These are phyloP conservation scores for Saccharomyces hybrid DNA, from an alignment of 1,139 yeast species.

Conservation along the genomic window DNA sequence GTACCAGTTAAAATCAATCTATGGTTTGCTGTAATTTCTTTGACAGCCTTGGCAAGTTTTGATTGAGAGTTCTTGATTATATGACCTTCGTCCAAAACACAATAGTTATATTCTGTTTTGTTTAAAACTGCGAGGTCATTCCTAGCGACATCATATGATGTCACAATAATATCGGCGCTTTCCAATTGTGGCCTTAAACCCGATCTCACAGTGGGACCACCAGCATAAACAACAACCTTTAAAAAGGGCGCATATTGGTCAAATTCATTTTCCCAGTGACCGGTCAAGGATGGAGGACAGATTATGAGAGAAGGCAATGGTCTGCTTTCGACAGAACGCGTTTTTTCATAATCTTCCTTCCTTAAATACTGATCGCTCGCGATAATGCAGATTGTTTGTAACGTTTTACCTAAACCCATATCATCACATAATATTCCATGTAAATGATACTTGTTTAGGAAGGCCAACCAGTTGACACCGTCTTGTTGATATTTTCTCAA, in stretches of 20 bases:
- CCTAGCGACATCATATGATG: conserved; percentile 93
- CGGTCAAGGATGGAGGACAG: conserved; percentile 96
- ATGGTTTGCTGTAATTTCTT: conserved; percentile 76
- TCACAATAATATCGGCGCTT: conserved; percentile 76
- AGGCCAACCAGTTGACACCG: conserved; percentile 87
- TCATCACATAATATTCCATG: conserved; percentile 97
- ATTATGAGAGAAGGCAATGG: conserved; percentile 77
- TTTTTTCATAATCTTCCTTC: conserved; percentile 54
- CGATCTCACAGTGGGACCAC: conserved; percentile 73
- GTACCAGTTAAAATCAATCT: conserved; percentile 90
- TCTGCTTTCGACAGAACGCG: conserved; percentile 60
- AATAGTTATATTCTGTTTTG: conserved; percentile 72
- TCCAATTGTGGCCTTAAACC: conserved; percentile 47
- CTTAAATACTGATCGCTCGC: conserved; percentile 92
- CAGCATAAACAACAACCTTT: conserved; percentile 80
- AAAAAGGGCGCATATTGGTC: conserved; percentile 85
- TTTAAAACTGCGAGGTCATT: conserved; percentile 70
- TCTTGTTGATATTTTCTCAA: conserved; percentile 93
- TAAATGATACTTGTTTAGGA: conserved; percentile 66
- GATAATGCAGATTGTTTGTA: conserved; percentile 94
- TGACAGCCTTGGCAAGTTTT: conserved; percentile 83
- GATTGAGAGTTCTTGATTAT: conserved; percentile 89
- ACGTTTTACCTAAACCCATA: conserved; percentile 96
- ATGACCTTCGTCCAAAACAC: conserved; percentile 97
- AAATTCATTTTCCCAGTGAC: conserved; percentile 98